phyloP scores from a whole-genome alignment of 2,329 filamentous ascomycete genomes.

The Helotiales sp. region DNA sequence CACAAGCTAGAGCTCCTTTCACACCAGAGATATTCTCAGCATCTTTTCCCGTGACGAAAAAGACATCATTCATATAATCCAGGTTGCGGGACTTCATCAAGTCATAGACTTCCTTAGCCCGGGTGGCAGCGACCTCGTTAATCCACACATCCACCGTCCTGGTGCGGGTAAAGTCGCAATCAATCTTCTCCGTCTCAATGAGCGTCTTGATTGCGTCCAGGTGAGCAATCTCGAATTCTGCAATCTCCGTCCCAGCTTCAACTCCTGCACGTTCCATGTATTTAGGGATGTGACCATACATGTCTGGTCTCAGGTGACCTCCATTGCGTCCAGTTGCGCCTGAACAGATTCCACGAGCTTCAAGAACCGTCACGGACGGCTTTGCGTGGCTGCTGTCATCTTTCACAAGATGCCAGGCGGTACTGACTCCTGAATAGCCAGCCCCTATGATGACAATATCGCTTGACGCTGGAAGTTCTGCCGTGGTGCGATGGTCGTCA shows the following conservation, averaged over 20 bases:
- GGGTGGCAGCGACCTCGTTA: conserved; percentile 32
- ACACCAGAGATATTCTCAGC: background rate
- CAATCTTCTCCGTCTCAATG: conserved; percentile 41
- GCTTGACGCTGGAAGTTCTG: conserved; percentile 15
- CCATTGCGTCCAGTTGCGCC: conserved; percentile 45
- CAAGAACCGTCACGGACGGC: conserved; percentile 38
- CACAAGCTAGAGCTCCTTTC: background rate
- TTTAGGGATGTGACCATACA: conserved; percentile 38
- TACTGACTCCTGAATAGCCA: conserved; percentile 22
- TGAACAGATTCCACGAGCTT: conserved; percentile 40
- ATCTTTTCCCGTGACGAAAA: conserved; percentile 12
- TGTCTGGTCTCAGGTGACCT: background rate
- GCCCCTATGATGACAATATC: conserved; percentile 31
- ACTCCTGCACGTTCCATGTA: conserved; percentile 36
- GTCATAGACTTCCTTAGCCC: conserved; percentile 13
- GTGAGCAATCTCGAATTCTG: conserved; percentile 42
- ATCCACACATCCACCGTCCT: conserved; percentile 39
- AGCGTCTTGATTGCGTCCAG: conserved; percentile 40
- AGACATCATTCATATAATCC: conserved; percentile 18
- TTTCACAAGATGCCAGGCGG: conserved; percentile 20
- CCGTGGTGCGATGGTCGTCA: conserved; percentile 20
- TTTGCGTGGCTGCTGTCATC: conserved; percentile 2
- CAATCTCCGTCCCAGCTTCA: conserved; percentile 39
- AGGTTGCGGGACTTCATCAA: conserved; percentile 18
- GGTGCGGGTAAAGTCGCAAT: conserved; percentile 43